Conservation (phyloP, 495 filamentous ascomycete species). For the Tuber magnatum region DNA sequence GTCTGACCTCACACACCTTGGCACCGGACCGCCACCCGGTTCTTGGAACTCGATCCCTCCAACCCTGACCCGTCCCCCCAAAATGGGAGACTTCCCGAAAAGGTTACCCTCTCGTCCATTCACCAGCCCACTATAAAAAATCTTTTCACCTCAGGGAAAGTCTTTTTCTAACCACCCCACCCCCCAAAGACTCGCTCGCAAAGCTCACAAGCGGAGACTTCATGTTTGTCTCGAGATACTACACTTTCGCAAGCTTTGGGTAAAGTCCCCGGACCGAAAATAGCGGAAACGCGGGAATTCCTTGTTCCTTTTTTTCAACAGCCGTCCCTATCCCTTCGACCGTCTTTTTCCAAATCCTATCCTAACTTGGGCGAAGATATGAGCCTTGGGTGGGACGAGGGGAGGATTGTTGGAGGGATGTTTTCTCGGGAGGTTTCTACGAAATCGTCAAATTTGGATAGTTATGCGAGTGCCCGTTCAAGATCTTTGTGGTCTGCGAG, state of each 20-base stretch:
- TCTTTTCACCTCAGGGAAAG: slow-evolving; percentile 24
- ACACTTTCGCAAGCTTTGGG: slow-evolving; percentile 68
- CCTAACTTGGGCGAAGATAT: slow-evolving; percentile 57
- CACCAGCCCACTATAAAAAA: slow-evolving; percentile 7
- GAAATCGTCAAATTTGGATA: slow-evolving; percentile 86
- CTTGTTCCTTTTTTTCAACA: slow-evolving; percentile 85
- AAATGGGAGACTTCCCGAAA: too few relatives aligned
- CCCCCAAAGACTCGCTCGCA: slow-evolving; percentile 98
- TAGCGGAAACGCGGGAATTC: slow-evolving; percentile 97
- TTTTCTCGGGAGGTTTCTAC: slow-evolving; percentile 47
- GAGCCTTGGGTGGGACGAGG: slow-evolving; percentile 55
- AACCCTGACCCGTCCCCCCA: too few relatives aligned
- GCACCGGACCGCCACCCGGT: not conserved
- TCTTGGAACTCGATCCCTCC: not conserved
- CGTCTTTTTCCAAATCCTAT: slow-evolving; percentile 36
- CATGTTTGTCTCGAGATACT: slow-evolving; percentile 42
- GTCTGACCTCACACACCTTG: not conserved
- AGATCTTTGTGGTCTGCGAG: slow-evolving; percentile 41
- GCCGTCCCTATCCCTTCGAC: slow-evolving; percentile 52
- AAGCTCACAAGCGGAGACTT: slow-evolving; percentile 92
- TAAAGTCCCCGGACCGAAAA: slow-evolving; percentile 99
- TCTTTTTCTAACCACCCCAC: slow-evolving; percentile 47
- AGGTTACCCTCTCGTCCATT: slow-evolving; percentile 17
- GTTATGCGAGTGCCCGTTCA: slow-evolving; percentile 89
- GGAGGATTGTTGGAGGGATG: slow-evolving; percentile 38